phyloP scores from a whole-genome alignment of 2,329 filamentous ascomycete species.

The Podosphaera xanthii region DNA sequence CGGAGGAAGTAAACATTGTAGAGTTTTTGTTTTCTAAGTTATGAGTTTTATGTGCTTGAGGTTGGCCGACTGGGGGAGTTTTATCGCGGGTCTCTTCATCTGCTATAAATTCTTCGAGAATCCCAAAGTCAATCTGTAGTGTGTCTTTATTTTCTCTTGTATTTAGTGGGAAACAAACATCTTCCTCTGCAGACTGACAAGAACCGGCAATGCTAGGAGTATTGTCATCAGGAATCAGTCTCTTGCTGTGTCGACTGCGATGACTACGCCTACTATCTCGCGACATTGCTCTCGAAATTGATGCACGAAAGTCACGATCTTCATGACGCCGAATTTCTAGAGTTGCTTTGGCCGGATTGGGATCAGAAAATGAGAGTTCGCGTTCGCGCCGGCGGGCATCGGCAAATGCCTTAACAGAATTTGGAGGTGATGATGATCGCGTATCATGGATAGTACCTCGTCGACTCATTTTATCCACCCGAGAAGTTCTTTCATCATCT shows the following conservation, averaged over 20 bases:
- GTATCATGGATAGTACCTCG: slow-evolving; percentile 31
- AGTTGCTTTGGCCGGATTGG: slow-evolving; percentile 89
- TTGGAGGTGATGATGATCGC: slow-evolving; percentile 67
- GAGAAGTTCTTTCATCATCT: slow-evolving; percentile 21
- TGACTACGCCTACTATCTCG: slow-evolving; percentile 38
- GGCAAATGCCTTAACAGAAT: slow-evolving; percentile 93
- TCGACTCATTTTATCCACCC: slow-evolving; percentile 20
- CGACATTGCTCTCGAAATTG: slow-evolving; percentile 29
- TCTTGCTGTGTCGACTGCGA: slow-evolving; percentile 29
- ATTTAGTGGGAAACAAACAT: slow-evolving; percentile 69
- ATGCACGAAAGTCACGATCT: slow-evolving; percentile 40
- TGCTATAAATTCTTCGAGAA: slow-evolving; percentile 74
- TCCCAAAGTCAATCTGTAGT: slow-evolving; percentile 76
- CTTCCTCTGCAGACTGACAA: slow-evolving; percentile 56
- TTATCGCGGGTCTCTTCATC: slow-evolving; percentile 29
- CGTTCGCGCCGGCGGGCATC: slow-evolving; percentile 71
- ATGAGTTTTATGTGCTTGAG: slow-evolving; percentile 14
- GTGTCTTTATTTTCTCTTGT: slow-evolving; percentile 47
- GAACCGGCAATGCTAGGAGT: slow-evolving; percentile 35
- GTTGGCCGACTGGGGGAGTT: slow-evolving; percentile 13
- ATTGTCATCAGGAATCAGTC: slow-evolving; percentile 38
- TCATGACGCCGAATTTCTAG: slow-evolving; percentile 64
- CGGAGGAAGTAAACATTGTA: slow-evolving; percentile 23
- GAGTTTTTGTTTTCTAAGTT: slow-evolving; percentile 10
- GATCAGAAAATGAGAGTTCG: slow-evolving; percentile 32